Evolutionary conservation across 2,329 filamentous ascomycete genomes (phyloP).

Genomic region (Akanthomyces lecanii): DNA sequence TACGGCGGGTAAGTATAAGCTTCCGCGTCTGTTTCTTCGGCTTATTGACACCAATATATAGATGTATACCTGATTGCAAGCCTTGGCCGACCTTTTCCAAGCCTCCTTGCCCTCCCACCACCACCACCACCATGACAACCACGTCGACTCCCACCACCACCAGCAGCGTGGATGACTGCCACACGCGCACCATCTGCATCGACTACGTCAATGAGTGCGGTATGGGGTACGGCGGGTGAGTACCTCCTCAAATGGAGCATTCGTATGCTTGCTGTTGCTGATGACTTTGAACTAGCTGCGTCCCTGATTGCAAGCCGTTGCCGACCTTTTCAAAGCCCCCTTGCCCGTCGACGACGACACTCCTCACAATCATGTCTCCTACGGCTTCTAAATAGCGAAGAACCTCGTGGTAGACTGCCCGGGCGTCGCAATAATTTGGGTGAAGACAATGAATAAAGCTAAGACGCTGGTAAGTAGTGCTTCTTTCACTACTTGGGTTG

Average conservation of each 20-base stretch:
- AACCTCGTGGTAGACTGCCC: too few species aligned
- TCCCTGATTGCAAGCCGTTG: slow-evolving; percentile 13
- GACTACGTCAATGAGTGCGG: slow-evolving; percentile 13
- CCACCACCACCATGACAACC: background rate
- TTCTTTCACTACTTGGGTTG: background rate
- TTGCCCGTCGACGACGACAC: slow-evolving; percentile 15
- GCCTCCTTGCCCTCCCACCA: slow-evolving; percentile 20
- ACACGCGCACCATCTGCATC: slow-evolving; percentile 8
- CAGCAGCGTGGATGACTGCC: background rate
- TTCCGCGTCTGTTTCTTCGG: background rate
- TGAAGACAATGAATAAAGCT: background rate
- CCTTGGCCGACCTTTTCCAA: slow-evolving; percentile 18
- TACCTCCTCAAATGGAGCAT: background rate
- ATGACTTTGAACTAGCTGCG: slow-evolving; percentile 19
- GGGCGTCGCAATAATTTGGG: background rate
- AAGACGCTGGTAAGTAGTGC: background rate
- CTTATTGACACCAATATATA: slow-evolving; percentile 1
- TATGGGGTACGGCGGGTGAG: slow-evolving; percentile 23
- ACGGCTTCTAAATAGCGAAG: background rate
- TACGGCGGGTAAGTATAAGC: slow-evolving; percentile 23
- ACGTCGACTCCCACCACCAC: slow-evolving; percentile 1
- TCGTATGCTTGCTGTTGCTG: background rate
- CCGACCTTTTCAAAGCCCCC: slow-evolving; percentile 20
- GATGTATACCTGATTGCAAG: slow-evolving; percentile 25
- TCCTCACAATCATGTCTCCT: background rate